phyloP scores from a whole-genome alignment of 1,139 yeast species.

The Sugiyamaella castrensis region DNA sequence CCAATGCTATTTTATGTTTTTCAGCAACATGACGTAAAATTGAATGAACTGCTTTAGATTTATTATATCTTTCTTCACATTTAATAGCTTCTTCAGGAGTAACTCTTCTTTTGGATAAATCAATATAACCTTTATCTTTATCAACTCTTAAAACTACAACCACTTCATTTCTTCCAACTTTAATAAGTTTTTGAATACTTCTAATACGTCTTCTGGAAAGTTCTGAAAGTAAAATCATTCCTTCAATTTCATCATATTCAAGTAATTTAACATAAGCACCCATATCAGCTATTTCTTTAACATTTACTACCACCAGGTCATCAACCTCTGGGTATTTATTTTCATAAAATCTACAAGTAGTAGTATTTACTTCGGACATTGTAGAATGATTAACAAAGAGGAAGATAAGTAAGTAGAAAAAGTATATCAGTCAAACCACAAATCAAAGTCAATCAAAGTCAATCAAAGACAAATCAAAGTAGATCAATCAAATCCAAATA shows the following conservation, averaged over 20 bases:
- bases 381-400: background rate
- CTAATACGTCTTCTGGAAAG: slow-evolving; percentile 98
- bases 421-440: no score
- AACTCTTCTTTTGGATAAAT: slow-evolving; percentile 95
- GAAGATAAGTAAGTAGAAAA: no score
- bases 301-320: slow-evolving; percentile 98
- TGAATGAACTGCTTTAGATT: slow-evolving; percentile 95
- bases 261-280: slow-evolving; percentile 94
- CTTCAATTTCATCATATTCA: slow-evolving; percentile 97
- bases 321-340: slow-evolving; percentile 98
- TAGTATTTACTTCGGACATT: slow-evolving; percentile 51
- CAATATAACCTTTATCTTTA: slow-evolving; percentile 97
- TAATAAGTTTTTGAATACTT: slow-evolving; percentile 92
- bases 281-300: slow-evolving; percentile 97
- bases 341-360: slow-evolving; percentile 95
- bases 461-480: no score
- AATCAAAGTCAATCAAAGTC: no score
- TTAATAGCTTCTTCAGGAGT: slow-evolving; percentile 96
- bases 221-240: slow-evolving; percentile 95
- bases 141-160: slow-evolving; percentile 99
- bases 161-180: slow-evolving; percentile 98
- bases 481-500: no score
- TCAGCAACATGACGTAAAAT: slow-evolving; percentile 98
- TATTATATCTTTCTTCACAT: slow-evolving; percentile 97
- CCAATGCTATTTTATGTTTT: slow-evolving; percentile 84